Conservation (phyloP, 2,329 filamentous ascomycete species). For the Didymellaceae sp. region DNA sequence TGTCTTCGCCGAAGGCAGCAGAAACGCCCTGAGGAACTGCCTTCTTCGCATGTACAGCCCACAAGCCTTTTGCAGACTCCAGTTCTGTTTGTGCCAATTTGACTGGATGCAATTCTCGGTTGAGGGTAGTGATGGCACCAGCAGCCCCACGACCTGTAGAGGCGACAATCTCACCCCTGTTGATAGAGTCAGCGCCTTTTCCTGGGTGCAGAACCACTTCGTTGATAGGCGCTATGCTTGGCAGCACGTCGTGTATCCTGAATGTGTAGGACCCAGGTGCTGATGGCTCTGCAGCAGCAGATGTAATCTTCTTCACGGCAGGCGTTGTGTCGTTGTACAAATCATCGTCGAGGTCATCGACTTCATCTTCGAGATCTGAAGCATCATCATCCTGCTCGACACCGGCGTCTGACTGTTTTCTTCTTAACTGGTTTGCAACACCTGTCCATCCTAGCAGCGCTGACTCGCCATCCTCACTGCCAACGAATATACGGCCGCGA, state of each 20-base stretch:
- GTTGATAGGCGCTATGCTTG: constrained; percentile 80
- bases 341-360: constrained; percentile 64
- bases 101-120: constrained; percentile 76
- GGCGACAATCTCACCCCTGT: constrained; percentile 60
- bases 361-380: constrained; percentile 61
- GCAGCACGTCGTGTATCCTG: constrained; percentile 75
- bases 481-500: constrained; percentile 77
- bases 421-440: constrained; percentile 63
- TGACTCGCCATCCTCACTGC: constrained; percentile 84
- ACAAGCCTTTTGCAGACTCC: constrained; percentile 75
- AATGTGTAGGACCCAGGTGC: constrained; percentile 74
- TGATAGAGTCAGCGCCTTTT: constrained; percentile 29
- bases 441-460: constrained; percentile 77
- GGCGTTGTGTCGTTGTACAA: constrained; percentile 67
- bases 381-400: constrained; percentile 57
- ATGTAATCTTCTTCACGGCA: constrained; percentile 49
- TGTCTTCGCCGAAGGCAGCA: constrained; percentile 53
- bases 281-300: constrained; percentile 47
- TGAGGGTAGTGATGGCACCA: constrained; percentile 76
- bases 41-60: constrained; percentile 78
- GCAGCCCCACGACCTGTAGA: constrained; percentile 69
- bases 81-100: constrained; percentile 74
- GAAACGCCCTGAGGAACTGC: constrained; percentile 65
- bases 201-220: constrained; percentile 70
- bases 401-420: constrained; percentile 69